phyloP scores from a whole-genome alignment of 257 asterid genomes.

The Nicotiana sylvestris region DNA sequence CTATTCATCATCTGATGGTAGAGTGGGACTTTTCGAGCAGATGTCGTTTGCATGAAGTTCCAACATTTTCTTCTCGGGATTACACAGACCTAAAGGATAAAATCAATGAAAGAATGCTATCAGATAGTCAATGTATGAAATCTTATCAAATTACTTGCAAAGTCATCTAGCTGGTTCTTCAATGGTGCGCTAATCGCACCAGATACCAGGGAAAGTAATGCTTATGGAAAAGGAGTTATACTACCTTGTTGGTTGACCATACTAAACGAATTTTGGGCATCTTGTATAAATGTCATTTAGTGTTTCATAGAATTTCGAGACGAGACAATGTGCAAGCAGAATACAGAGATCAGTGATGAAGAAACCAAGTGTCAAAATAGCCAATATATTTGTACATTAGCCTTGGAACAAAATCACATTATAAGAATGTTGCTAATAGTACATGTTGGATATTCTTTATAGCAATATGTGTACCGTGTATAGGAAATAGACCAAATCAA shows the following conservation, averaged over 20 bases:
- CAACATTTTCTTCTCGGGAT: conserved; percentile 87
- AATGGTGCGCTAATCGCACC: background rate
- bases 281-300: background rate
- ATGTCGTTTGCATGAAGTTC: conserved; percentile 67
- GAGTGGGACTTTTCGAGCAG: conserved; percentile 81
- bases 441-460: background rate
- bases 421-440: background rate
- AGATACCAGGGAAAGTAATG: background rate
- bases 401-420: background rate
- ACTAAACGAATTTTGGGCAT: background rate
- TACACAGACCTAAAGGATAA: conserved; percentile 63
- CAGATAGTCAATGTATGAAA: background rate
- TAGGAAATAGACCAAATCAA: background rate
- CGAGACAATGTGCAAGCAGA: background rate
- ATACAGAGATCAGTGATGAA: background rate
- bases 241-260: background rate
- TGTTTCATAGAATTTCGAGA: background rate
- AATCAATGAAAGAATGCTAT: background rate
- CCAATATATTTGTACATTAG: background rate
- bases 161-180: background rate
- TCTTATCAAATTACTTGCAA: background rate
- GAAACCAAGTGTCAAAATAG: background rate
- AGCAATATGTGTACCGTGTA: background rate
- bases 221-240: background rate
- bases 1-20: conserved; percentile 52